phyloP scores from a whole-genome alignment of 2,329 filamentous ascomycete genomes.

The Trichocomaceae sp. region DNA sequence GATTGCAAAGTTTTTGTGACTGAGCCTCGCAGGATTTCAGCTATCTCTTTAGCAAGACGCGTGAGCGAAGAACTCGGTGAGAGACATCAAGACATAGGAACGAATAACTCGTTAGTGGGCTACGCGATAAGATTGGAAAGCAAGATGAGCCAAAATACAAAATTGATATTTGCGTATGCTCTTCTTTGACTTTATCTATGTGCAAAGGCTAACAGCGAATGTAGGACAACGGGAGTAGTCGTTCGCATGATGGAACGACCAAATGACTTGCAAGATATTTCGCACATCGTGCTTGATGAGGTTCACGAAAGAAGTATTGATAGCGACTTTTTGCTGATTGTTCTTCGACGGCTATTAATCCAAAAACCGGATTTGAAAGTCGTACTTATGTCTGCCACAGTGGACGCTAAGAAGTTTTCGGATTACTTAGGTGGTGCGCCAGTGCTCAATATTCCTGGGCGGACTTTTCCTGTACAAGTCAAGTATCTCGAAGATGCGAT shows the following conservation, averaged over 20 bases:
- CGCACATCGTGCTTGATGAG: conserved; percentile 93
- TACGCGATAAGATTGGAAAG: conserved; percentile 92
- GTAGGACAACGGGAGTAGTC: conserved; percentile 68
- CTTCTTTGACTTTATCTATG: background rate
- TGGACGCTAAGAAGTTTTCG: conserved; percentile 87
- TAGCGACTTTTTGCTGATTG: conserved; percentile 90
- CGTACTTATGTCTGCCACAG: conserved; percentile 93
- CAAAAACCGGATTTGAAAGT: conserved; percentile 80
- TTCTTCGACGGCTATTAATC: conserved; percentile 73
- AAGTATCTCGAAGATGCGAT: conserved; percentile 89
- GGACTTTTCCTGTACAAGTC: conserved; percentile 86
- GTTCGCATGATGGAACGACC: conserved; percentile 93
- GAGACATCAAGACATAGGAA: conserved; percentile 72
- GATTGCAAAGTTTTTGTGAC: conserved; percentile 92
- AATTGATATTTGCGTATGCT: conserved; percentile 77
- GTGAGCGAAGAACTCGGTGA: conserved; percentile 95
- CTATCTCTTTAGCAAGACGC: conserved; percentile 83
- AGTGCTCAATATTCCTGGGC: conserved; percentile 80
- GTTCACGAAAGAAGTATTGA: conserved; percentile 96
- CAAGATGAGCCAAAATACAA: conserved; percentile 72
- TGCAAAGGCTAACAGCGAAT: conserved; percentile 13
- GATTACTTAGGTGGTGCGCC: conserved; percentile 79
- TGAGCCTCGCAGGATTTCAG: conserved; percentile 90
- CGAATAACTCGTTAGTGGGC: conserved; percentile 74
- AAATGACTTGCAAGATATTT: conserved; percentile 79